Conservation (phyloP, 2,329 filamentous ascomycete species). For the Fusarium succisae region DNA sequence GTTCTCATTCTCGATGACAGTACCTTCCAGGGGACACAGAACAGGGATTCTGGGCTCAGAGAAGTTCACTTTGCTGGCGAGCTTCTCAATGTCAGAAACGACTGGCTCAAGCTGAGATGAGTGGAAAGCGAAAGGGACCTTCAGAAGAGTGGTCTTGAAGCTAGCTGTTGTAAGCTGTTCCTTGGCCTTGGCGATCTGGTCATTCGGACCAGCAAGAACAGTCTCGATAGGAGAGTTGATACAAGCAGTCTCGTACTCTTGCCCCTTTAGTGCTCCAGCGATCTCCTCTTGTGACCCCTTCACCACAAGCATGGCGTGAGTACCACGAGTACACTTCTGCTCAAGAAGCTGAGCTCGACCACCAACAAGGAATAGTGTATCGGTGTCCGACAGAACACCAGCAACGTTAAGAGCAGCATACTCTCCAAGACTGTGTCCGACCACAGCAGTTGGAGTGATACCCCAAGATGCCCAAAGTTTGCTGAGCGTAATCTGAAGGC, state of each 20-base stretch:
- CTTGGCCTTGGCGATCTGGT: constrained; percentile 13
- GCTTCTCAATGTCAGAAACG: constrained; percentile 57
- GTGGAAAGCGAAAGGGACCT: constrained; percentile 51
- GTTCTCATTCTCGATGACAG: not conserved
- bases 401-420: constrained; percentile 63
- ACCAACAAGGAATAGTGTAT: constrained; percentile 71
- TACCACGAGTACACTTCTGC: constrained; percentile 57
- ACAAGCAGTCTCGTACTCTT: constrained; percentile 59
- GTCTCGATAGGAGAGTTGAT: constrained; percentile 71
- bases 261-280: constrained; percentile 11
- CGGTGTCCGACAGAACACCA: constrained; percentile 68
- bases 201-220: constrained; percentile 51
- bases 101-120: constrained; percentile 52
- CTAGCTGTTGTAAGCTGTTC: constrained; percentile 4
- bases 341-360: constrained; percentile 65
- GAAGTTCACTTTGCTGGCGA: constrained; percentile 13
- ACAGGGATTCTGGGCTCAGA: constrained; percentile 3
- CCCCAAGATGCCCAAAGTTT: constrained; percentile 52
- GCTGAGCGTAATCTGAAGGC: constrained; percentile 55
- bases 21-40: constrained; percentile 24
- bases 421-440: constrained; percentile 57
- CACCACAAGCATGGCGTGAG: constrained; percentile 49
- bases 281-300: constrained; percentile 33
- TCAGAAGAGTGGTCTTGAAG: constrained; percentile 48
- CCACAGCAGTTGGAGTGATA: constrained; percentile 54